Evolutionary conservation across 139 green algal genomes (phyloP), one percentile per base, ranked within the genome.

Genomic region (Chlorella sp.): DNA sequence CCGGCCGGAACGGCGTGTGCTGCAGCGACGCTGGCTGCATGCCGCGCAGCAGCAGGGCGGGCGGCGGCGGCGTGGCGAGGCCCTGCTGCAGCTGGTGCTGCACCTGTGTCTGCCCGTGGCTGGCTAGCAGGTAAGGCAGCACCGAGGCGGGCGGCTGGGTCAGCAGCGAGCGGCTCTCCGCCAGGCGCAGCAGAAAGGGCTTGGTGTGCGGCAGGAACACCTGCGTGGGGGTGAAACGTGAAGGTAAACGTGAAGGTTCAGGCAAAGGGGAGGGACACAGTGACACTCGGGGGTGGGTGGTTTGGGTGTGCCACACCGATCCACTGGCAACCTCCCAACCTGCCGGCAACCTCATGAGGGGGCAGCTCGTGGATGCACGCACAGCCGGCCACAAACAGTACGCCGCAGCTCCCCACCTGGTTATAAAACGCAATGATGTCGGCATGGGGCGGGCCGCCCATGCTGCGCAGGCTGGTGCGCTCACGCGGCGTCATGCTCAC

Each of bases 381-480:
- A n/a, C n/a, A n/a, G n/a, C n/a, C n/a, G n/a, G n/a, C n/a, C n/a
- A n/a, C n/a, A n/a, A n/a, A n/a, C n/a, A n/a, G n/a, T n/a, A n/a
- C n/a, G n/a, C n/a, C n/a, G n/a, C 8, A 11, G 8, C 13, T 16
- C 40, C 22, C 1, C 58, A 94, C 89, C 34, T 85, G 80, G 85
- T 98, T 98, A 90, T 98, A 98, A 86, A 98, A 98, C 11, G 90
- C 84, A 73, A 98, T 98, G 85, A 98, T 96, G 84, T 98, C 96
- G 60, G 60, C 30, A 3, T 32, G 34, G 34, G n/a, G 24, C 13
- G 70, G 28, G 58, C 11, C 46, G 17, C 26, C 40, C 28, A 38
- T 14, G 76, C 34, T 40, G 13, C 28, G 56, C 38, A 41, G 36
- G 30, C 73, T 62, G 36, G 28, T 48, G 26, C 4, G 28, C n/a